phyloP scores from a whole-genome alignment of 2,329 filamentous ascomycete species.

The Leptographium radiaticola region DNA sequence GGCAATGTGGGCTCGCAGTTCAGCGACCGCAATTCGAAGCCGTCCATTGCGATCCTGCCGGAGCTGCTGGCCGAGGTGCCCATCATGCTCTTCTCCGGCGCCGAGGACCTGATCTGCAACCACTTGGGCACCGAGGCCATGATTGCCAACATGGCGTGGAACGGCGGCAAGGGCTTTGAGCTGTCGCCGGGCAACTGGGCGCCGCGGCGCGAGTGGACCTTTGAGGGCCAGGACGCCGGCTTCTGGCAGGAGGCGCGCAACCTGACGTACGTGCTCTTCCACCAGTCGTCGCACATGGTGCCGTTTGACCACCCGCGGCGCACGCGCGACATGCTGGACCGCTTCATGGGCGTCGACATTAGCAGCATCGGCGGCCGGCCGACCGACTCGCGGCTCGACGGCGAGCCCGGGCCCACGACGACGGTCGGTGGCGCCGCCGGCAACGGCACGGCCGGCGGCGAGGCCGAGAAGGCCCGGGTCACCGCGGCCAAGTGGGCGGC shows the following conservation, averaged over 20 bases:
- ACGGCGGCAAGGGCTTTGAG: slow-evolving; percentile 84
- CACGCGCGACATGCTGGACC: slow-evolving; percentile 89
- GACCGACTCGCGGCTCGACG: slow-evolving; percentile 69
- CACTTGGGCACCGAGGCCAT: slow-evolving; percentile 86
- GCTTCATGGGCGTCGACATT: slow-evolving; percentile 90
- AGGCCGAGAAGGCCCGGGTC: slow-evolving; percentile 53
- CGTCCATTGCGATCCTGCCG: slow-evolving; percentile 63
- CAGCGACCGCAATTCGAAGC: slow-evolving; percentile 53
- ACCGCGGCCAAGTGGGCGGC: slow-evolving; percentile 78
- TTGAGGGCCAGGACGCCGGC: slow-evolving; percentile 76
- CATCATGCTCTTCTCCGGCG: slow-evolving; percentile 81
- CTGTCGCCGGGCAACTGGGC: slow-evolving; percentile 76
- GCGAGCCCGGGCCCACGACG: slow-evolving; percentile 67
- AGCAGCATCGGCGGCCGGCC: slow-evolving; percentile 71
- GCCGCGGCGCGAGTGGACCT: slow-evolving; percentile 86
- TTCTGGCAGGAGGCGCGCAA: slow-evolving; percentile 94
- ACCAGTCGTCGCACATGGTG: slow-evolving; percentile 96
- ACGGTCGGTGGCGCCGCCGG: slow-evolving; percentile 57
- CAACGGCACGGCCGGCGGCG: slow-evolving; percentile 41
- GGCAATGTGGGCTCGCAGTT: slow-evolving; percentile 66
- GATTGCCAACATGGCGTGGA: slow-evolving; percentile 85
- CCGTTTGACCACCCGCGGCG: slow-evolving; percentile 84
- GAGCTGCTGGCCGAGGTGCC: slow-evolving; percentile 64
- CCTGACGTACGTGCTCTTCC: slow-evolving; percentile 87
- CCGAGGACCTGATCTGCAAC: slow-evolving; percentile 93